Base-by-base conservation (phyloP, 176 grass and related monocot species). In the Raddia distichophylla region DNA sequence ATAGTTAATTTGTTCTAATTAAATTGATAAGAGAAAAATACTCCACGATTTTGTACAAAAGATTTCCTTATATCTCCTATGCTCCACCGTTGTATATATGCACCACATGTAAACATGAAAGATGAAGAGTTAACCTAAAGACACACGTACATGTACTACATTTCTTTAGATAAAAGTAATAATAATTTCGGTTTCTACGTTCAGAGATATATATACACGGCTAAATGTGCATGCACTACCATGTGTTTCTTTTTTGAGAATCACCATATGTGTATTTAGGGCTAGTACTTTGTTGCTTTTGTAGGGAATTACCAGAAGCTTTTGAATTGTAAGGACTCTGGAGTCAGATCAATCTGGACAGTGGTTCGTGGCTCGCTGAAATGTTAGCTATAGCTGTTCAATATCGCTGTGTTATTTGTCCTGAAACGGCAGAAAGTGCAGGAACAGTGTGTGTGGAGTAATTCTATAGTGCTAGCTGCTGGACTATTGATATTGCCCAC, bases 391-490 rank as follows among this genome's bases (percentile, higher is more conserved):
- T 77, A 77, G 17, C 17, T 72, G 35, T 40, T 56, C 32, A 0
- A 64, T 64, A 27, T 68, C 37, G 37, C 37, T 40, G 37, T 87
- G 48, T 56, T 54, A 82, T 69, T 71, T 62, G 11, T 5, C 20
- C 59, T 72, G 27, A 66, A 80, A 71, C 49, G 17, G 49, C 66
- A 43, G 55, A 18, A 11, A 47, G 62, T 32, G 56, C 22, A 22
- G 20, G 37, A 42, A 22, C 35, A 44, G 47, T 52, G 48, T 40
- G 37, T 40, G 37, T 82, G 69, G 80, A 64, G 54, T 79, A 78
- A 65, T 57, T 75, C 71, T 65, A n/a, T 18, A 75, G 71, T 83
- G 60, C 48, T 56, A 75, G 58, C 68, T 73, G n/a, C 35, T 66
- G 81, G 52, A 75, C 45, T 69, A 78, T 52, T 79, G 60, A 63